Evolutionary conservation across 202 grass and related monocot species (phyloP).

Genomic region (Elaeis oleifera): DNA sequence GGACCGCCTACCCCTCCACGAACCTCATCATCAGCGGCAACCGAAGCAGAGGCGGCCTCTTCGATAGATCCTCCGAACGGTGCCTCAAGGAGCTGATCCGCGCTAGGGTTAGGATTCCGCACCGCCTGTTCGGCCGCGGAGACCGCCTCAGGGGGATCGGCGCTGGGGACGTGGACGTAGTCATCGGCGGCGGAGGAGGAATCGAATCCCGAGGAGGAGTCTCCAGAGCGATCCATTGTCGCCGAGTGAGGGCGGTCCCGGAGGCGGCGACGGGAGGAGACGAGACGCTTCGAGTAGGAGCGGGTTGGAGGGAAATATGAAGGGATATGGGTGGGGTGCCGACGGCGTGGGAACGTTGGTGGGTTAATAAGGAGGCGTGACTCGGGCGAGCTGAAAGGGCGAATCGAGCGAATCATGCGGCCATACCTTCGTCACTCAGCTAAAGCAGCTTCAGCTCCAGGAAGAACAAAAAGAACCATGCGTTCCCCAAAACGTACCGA

Average conservation of each 20-base stretch:
- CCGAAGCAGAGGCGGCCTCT: no score
- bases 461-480: no score
- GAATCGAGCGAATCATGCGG: constrained; percentile 10
- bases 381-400: constrained; percentile 7
- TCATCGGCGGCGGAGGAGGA: not conserved
- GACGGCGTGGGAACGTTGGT: not conserved
- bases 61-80: no score
- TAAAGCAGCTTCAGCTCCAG: no score
- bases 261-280: not conserved
- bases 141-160: not conserved
- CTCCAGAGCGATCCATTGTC: constrained; percentile 13
- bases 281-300: not conserved
- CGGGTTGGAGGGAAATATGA: no score
- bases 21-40: no score
- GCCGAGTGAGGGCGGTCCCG: not conserved
- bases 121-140: not conserved
- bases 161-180: constrained; percentile 2
- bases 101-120: not conserved
- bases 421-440: no score
- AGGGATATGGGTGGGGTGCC: not conserved
- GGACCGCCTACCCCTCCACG: constrained; percentile 19
- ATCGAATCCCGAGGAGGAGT: not conserved
- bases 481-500: no score
- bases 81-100: not conserved
- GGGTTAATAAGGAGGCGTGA: not conserved